A percentile compares a stretch with the other conserved stretches of the same genome.
phyloP scores from a whole-genome alignment of 805 yeast genomes.

The Candida arabinofermentans region DNA sequence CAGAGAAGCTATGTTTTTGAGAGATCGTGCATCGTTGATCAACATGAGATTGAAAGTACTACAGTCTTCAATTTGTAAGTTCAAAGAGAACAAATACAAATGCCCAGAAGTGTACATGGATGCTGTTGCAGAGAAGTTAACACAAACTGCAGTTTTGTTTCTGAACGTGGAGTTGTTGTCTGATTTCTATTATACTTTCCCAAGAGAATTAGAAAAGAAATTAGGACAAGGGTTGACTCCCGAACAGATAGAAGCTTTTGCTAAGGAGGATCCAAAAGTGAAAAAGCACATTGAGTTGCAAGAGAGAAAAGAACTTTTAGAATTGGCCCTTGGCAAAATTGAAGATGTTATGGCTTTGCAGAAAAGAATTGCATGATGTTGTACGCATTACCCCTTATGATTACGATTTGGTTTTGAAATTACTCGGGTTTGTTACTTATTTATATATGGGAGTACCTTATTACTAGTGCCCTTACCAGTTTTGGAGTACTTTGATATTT shows the following conservation, averaged over 20 bases:
- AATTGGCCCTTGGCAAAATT: conserved; percentile 77
- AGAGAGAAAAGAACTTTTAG: conserved; percentile 84
- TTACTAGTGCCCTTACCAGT: too few species aligned
- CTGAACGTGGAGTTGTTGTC: conserved; percentile 89
- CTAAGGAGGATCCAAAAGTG: conserved; percentile 91
- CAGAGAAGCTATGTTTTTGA: conserved; percentile 75
- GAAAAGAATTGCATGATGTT: conserved; percentile 23
- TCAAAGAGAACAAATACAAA: conserved; percentile 75
- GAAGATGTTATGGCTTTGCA: conserved; percentile 77
- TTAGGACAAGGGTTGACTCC: conserved; percentile 58
- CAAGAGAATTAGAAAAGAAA: conserved; percentile 82
- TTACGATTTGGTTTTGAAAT: background rate
- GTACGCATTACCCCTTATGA: background rate
- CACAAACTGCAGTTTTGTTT: conserved; percentile 89
- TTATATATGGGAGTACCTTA: too few species aligned
- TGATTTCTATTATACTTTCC: conserved; percentile 94
- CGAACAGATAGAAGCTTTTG: conserved; percentile 83
- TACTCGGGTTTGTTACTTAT: background rate
- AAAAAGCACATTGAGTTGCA: conserved; percentile 90
- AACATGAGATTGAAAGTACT: conserved; percentile 73
- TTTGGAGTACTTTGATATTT: too few species aligned
- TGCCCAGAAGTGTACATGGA: conserved; percentile 95
- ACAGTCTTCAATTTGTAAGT: conserved; percentile 70
- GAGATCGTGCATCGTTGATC: conserved; percentile 66
- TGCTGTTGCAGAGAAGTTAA: conserved; percentile 85